Evolutionary conservation across 2,329 filamentous ascomycete species (phyloP), one percentile per base, ranked within the genome.

Genomic region (Cladophialophora chaetospira): DNA sequence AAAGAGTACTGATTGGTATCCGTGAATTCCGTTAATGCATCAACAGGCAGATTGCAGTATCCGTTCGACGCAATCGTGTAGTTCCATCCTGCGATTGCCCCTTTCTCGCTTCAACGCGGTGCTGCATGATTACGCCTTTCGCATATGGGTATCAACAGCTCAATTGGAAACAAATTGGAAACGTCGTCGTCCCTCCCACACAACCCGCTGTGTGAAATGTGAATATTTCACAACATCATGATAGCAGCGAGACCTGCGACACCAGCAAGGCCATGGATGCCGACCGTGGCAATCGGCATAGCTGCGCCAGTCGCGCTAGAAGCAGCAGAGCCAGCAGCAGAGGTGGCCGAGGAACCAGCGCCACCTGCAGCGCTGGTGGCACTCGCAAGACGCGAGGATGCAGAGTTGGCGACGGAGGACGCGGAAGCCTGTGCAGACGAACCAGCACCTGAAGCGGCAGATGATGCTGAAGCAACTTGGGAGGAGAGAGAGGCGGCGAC

Each of bases 221-320:
- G 9, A 21, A 35, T 31, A 45, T 46, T 64, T 70, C 73, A 77
- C 64, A 76, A 66, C 25, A 72, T 65, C 53, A 77, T 63, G 52
- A 77, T 61, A 53, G 74, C 76, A 53, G 71, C 73, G 29, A 78
- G 64, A 60, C 75, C 76, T 31, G 75, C 68, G 44, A 70, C 67
- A 52, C 75, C 75, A 28, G 69, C 58, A 42, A 68, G 43, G 31
- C 62, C 61, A 29, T 65, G 52, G 44, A 61, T 53, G 19, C 63
- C 67, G 38, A 62, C 62, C 15, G 65, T 67, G 11, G 61, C 64
- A 35, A 67, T 60, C 4, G 63, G 61, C 35, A 58, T 57, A 10
- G 53, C 58, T n/a, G 45, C 49, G 31, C 57, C 58, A 10, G 38
- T 51, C 3, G 48, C 35, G n/a, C 36, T 42, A 21, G 56, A 35